Evolutionary conservation across 2,329 filamentous ascomycete genomes (phyloP), one percentile per base, ranked within the genome.

Genomic region (Trichoderma arundinaceum): DNA sequence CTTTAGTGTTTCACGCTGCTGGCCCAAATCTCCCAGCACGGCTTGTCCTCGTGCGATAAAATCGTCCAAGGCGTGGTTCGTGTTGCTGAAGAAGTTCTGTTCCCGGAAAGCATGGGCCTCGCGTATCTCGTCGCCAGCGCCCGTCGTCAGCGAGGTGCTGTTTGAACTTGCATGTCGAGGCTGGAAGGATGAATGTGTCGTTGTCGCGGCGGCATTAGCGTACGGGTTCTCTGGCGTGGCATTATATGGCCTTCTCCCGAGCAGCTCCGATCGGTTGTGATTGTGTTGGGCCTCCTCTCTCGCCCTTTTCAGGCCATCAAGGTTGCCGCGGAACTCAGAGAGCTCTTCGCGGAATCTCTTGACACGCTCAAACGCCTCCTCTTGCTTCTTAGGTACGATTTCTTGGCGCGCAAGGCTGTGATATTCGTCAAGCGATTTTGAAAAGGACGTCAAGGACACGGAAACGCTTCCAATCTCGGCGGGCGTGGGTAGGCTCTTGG

Each of bases 161-260:
- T 67, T 73, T 69, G 67, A 74, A 69, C 79, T 80, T 61, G 76
- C 80, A 70, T 80, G 83, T 73, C 72, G 78, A 72, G 70, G 82
- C 71, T 74, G 78, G 72, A 74, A 83, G 49, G 69, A 75, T 60
- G 76, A 76, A 33, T 76, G 69, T 41, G 74, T 74, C 15, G 72
- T 68, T 19, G 66, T 68, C 7, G 67, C 69, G 46, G 76, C 77
- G 4, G 79, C 76, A 69, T 91, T 87, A 15, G 92, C 88, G 76
- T 98, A 98, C 0, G 95, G 95, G 74, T 98, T 98, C 77, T 98
- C 95, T 1, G 95, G 94, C 1, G 88, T 90, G n/a, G 88, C 86
- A 62, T 79, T 78, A 74, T 95, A 94, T 1, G 93, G 92, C 53
- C 95, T 84, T 59, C 95, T 85, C 32, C 94, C 94, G 0, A 98